Conservation (phyloP, 2,329 filamentous ascomycete genomes). For the Periconia digitata region DNA sequence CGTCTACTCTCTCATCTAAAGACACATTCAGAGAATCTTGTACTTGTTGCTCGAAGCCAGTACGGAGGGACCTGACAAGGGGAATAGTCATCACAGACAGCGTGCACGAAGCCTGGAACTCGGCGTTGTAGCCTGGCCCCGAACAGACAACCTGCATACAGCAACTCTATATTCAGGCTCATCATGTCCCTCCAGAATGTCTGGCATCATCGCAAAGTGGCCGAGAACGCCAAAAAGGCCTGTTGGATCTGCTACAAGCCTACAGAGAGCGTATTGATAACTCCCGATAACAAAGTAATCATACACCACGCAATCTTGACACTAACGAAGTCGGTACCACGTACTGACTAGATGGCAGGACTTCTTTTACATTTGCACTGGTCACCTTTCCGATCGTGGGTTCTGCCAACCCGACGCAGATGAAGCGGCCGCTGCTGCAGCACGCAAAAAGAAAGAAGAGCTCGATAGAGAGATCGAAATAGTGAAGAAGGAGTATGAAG, state of each 20-base stretch:
- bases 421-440: conserved; percentile 62
- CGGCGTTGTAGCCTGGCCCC: not conserved
- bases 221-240: conserved; percentile 77
- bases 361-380: conserved; percentile 87
- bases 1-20: not conserved
- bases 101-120: not conserved
- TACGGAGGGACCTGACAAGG: not conserved
- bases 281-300: conserved; percentile 84
- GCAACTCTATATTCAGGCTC: not conserved
- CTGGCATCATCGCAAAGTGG: conserved; percentile 84
- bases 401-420: conserved; percentile 76
- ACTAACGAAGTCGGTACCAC: not conserved
- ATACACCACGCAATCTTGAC: not conserved
- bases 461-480: conserved; percentile 52
- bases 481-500: conserved; percentile 54
- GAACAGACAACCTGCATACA: not conserved
- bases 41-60: not conserved
- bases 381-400: conserved; percentile 78
- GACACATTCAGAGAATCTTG: not conserved
- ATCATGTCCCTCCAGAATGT: conserved; percentile 64
- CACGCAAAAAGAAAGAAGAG: conserved; percentile 55
- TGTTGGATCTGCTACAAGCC: conserved; percentile 94
- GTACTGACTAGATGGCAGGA: conserved; percentile 56
- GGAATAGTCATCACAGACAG: not conserved
- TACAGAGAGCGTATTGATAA: conserved; percentile 83